A percentile compares a stretch with the other conserved stretches of the same genome.
Conservation (phyloP, 768 basidiomycete species). For the Dacryopinax spathularia region DNA sequence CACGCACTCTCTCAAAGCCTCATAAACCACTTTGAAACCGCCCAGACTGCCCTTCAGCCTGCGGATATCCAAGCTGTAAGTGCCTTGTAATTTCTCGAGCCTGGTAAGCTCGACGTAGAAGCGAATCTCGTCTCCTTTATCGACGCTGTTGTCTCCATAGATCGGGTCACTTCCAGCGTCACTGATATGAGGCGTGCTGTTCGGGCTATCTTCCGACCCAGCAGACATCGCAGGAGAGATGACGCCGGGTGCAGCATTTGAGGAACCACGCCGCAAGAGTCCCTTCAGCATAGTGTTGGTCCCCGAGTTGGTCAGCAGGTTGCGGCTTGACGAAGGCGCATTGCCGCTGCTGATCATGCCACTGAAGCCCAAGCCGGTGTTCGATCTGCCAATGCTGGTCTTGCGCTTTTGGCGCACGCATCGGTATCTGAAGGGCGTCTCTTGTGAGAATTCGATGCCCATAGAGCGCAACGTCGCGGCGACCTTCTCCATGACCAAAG, state of each 20-base stretch:
- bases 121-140: constrained; percentile 88
- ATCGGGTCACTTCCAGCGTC: constrained; percentile 36
- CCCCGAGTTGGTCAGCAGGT: constrained; percentile 6
- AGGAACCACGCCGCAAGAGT: constrained; percentile 73
- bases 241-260: constrained; percentile 35
- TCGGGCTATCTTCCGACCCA: constrained; percentile 2
- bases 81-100: constrained; percentile 76
- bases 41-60: constrained; percentile 82
- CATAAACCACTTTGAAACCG: constrained; percentile 86
- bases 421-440: constrained; percentile 81
- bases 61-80: constrained; percentile 84
- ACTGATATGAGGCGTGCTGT: constrained; percentile 6
- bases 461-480: constrained; percentile 65
- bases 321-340: constrained; percentile 11
- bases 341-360: constrained; percentile 1
- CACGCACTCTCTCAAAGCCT: constrained; percentile 71
- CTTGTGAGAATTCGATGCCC: constrained; percentile 78
- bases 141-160: constrained; percentile 69
- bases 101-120: constrained; percentile 91
- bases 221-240: neutral
- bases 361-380: neutral
- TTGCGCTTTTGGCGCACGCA: constrained; percentile 67
- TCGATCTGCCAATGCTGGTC: constrained; percentile 20
- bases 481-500: constrained; percentile 79
- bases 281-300: constrained; percentile 53